A percentile compares a stretch with the other conserved stretches of the same genome.
Conservation (phyloP, 805 yeast species). For the Ogataea paradorogensis region DNA sequence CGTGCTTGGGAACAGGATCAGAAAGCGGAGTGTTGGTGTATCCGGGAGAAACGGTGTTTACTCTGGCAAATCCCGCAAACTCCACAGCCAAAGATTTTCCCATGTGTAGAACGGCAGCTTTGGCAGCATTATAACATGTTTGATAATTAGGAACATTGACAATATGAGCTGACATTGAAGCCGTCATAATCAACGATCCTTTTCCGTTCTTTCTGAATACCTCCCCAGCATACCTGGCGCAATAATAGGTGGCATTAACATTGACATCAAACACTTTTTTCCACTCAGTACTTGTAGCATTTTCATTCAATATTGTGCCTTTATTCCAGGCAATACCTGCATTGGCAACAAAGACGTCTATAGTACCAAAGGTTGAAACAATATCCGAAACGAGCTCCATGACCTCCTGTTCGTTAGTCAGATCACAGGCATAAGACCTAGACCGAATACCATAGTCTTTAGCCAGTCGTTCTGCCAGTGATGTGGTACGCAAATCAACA, state of each 20-base stretch:
- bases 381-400: slow-evolving; percentile 27
- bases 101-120: slow-evolving; percentile 44
- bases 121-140: slow-evolving; percentile 44
- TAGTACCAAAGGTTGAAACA: slow-evolving; percentile 30
- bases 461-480: slow-evolving; percentile 57
- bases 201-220: slow-evolving; percentile 46
- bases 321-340: slow-evolving; percentile 39
- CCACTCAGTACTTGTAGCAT: slow-evolving; percentile 30
- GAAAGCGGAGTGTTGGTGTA: slow-evolving; percentile 44
- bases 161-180: slow-evolving; percentile 54
- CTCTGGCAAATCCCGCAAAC: slow-evolving; percentile 46
- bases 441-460: slow-evolving; percentile 57
- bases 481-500: slow-evolving; percentile 58
- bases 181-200: slow-evolving; percentile 52
- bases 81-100: slow-evolving; percentile 43
- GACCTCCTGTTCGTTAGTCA: slow-evolving; percentile 40
- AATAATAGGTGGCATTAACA: slow-evolving; percentile 49
- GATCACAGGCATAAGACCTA: slow-evolving; percentile 63
- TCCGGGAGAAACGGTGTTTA: slow-evolving; percentile 47
- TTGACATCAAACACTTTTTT: slow-evolving; percentile 48
- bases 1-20: slow-evolving; percentile 17
- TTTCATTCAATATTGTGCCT: slow-evolving; percentile 35
- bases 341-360: slow-evolving; percentile 42
- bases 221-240: slow-evolving; percentile 49
- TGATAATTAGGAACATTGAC: slow-evolving; percentile 50